Evolutionary conservation across 768 basidiomycete species (phyloP), one percentile per base, ranked within the genome.

Genomic region (Nidularia pulvinata): DNA sequence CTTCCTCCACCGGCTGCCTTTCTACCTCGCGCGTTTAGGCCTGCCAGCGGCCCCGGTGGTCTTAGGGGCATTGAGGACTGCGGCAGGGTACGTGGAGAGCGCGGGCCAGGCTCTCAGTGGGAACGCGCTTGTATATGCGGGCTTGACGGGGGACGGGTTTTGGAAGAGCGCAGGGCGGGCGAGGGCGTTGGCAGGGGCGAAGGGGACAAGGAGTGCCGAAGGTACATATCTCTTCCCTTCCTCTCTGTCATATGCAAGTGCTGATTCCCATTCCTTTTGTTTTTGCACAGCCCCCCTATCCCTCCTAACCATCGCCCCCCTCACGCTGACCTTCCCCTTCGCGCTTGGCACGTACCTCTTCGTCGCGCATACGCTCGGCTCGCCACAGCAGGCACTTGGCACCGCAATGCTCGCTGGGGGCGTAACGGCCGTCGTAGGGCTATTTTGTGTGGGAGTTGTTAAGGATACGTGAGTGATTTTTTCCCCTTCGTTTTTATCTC

Each of bases 301-400:
- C 0, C 71, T 95, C 57, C 77, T 95, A 57, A 89, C 86, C 13
- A 80, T 89, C 32, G 82, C 90, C 10, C 89, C 93, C 14, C 73
- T 92, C 48, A 89, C 88, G 1, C 73, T 94, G 55, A 90, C 91
- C 1, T 80, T 95, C 57, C 89, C 93, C 5, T 90, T 92, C 57
- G 86, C 92, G 11, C 73, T 95, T 32, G 71, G 82, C 36, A 90
- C 93, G 4, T 97, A 96, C 67, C 69, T 98, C 16, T 91, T 95
- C 59, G 90, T 93, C n/a, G 89, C 92, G 2, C 91, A 93, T 68
- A 87, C 89, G 0, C 70, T 93, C 19, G 65, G 68, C 14, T 83
- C 85, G 25, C 91, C 92, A 0, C 67, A 85, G 46, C 80, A 89
- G 60, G 91, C 93, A 0, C 75, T 94, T 6, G 78, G 85, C 10